Base-by-base conservation (phyloP, 2,329 filamentous ascomycete genomes). In the Elsinoe australis region DNA sequence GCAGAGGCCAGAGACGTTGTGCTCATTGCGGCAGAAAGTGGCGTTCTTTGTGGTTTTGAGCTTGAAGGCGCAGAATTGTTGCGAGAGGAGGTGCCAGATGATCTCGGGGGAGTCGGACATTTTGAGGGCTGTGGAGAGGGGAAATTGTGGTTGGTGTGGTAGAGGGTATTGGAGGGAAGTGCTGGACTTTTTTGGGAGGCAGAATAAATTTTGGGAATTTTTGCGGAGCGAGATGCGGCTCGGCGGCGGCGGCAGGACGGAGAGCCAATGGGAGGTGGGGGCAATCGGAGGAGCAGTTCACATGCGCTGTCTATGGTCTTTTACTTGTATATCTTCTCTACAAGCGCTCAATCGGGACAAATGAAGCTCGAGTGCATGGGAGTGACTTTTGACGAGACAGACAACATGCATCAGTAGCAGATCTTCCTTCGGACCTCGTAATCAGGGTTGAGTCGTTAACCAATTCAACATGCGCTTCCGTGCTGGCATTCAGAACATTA, bases 31-130 rank as follows among this genome's bases (percentile, higher is more conserved):
- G 69, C 92, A 98, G 69, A 96, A 98, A 60, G 81, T 95, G 66
- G 92, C 83, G 51, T 83, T 78, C 68, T 90, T 94, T 18, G 86
- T 85, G 15, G 83, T 34, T 39, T 94, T 95, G 57, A 96, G 74
- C 65, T 95, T 95, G 75, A 89, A 96, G 45, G 85, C 83, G 72
- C 92, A 96, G 66, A 92, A 94, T 64, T 90, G 85, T 69, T 92
- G 86, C 69, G 94, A 94, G 58, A 95, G 95, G 50, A 95, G 86
- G 66, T 89, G 82, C 92, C 92, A 98, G 55, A 96, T 83, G 56
- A 96, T 94, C 69, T 96, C 90, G 1, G 45, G 45, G 6, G 45
- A 48, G 34, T 48, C 45, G 21, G 45, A 38, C 45, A 48, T 48
- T 35, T n/a, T 48, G 47, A 44, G 14, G 24, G 36, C 38, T 6